Conservation (phyloP, 1,284 basidiomycete species). For the Heterobasidion occidentale region DNA sequence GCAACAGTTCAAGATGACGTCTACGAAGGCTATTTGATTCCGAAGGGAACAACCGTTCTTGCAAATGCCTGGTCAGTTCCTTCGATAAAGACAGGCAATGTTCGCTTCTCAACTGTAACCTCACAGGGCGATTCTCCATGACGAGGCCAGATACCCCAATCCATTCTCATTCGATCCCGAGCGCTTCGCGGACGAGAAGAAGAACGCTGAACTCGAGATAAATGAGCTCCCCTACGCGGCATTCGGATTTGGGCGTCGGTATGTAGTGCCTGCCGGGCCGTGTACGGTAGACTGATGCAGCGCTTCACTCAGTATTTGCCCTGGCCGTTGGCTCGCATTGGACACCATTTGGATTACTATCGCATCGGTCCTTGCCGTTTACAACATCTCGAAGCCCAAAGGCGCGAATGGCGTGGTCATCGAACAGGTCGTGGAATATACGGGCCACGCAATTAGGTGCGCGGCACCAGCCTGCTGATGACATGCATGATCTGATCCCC, state of each 20-base stretch:
- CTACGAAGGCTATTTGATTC: constrained; percentile 35
- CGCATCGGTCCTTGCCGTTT: not conserved
- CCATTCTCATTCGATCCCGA: not conserved
- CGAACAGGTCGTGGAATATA: constrained; percentile 1
- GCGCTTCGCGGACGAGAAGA: not conserved
- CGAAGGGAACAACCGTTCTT: constrained; percentile 22
- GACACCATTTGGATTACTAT: not conserved
- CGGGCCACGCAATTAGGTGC: too few species aligned
- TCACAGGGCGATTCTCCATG: not conserved
- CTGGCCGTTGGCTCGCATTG: not conserved
- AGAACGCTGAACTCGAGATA: not conserved
- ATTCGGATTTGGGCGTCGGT: not conserved
- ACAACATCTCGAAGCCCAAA: constrained; percentile 20
- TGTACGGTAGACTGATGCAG: too few species aligned
- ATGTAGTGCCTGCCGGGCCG: not conserved
- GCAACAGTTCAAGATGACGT: constrained; percentile 26
- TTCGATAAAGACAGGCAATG: not conserved
- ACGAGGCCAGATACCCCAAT: not conserved
- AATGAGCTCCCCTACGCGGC: not conserved
- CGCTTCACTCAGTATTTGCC: not conserved
- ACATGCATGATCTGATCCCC: too few species aligned
- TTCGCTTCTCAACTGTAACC: not conserved
- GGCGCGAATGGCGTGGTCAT: constrained; percentile 33
- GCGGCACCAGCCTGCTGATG: too few species aligned
- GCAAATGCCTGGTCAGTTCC: not conserved